Evolutionary conservation across 306 rosid species (phyloP), one percentile per base, ranked within the genome.

Genomic region (Comarum palustre): DNA sequence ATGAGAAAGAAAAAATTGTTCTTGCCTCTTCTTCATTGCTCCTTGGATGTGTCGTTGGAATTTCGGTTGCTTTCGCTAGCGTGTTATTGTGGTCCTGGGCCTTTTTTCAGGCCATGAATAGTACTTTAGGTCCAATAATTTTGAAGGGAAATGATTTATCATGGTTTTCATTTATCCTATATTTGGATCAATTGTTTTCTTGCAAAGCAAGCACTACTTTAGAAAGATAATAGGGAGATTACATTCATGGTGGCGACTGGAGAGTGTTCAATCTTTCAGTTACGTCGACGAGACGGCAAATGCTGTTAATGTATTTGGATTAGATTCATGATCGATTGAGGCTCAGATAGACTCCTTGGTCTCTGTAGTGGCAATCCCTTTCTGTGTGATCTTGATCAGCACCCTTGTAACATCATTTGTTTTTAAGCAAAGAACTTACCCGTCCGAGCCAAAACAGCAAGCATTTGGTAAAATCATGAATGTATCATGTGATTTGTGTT

Each of bases 171-270:
- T 4, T 54, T 57, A 25, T 59, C 17, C 17, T 12, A 3, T 55
- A 22, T 24, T 57, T 57, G 34, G 67, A 62, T 17, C 43, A 8
- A 62, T 62, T 32, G 45, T 62, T 62, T 62, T 36, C 43, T 32
- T 34, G 67, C 46, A 62, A 62, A 62, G 67, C 16, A 34, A 34
- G 67, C 45, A 34, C 67, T 14, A 34, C 67, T 14, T 32, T 1
- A 7, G 67, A 62, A 62, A 62, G 45, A 58, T n/a, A 63, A 63
- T 41, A 11, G 34, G 34, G 3, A 65, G 69, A 25, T 19, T n/a
- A 29, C 31, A 54, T 59, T 59, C 45, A 34, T 19, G 67, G 75
- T 41, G 75, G 55, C 57, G 43, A 42, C 67, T 10, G 20, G 67
- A 52, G 2, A 20, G 27, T 8, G 25, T 58, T 41, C 65, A 71